Conservation (phyloP, 352 stramenopile species). For the Pythium insidiosum region DNA sequence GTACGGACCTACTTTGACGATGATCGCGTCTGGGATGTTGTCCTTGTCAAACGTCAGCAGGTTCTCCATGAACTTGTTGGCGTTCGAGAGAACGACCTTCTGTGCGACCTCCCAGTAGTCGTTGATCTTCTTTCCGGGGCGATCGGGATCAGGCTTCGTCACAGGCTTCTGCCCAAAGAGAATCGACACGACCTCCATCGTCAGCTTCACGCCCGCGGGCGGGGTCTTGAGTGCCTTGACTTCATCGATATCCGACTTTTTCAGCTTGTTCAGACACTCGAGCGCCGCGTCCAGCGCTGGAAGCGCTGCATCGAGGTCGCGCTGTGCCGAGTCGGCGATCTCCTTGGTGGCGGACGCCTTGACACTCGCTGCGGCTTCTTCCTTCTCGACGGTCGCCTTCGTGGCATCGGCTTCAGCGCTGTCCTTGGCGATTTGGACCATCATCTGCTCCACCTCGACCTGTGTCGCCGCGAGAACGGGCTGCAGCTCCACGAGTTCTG, state of each 20-base stretch:
- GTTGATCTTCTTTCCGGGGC: constrained; percentile 87
- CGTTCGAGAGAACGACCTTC: constrained; percentile 88
- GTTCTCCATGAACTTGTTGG: constrained; percentile 89
- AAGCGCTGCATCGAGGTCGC: constrained; percentile 82
- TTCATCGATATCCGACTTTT: constrained; percentile 90
- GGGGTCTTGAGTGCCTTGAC: constrained; percentile 89
- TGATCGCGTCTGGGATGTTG: constrained; percentile 88
- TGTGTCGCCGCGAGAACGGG: constrained; percentile 70
- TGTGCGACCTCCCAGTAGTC: constrained; percentile 89
- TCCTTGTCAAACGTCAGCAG: constrained; percentile 90
- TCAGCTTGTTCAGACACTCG: constrained; percentile 85
- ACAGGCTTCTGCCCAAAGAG: constrained; percentile 89
- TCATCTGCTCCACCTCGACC: constrained; percentile 85
- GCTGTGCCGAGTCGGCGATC: constrained; percentile 85
- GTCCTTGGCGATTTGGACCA: constrained; percentile 86
- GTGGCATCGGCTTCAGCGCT: constrained; percentile 87
- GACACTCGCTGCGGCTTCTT: constrained; percentile 80
- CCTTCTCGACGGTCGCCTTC: constrained; percentile 79
- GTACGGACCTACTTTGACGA: constrained; percentile 71
- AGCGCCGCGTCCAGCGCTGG: constrained; percentile 82
- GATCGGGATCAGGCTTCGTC: constrained; percentile 80
- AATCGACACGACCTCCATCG: constrained; percentile 89
- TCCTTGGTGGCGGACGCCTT: constrained; percentile 86
- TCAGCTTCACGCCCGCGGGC: constrained; percentile 87
- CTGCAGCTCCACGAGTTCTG: constrained; percentile 75